These are phyloP conservation scores for Pulveroboletus sp. DNA, from an alignment of 1,284 basidiomycete genomes.

Conservation along the genomic window DNA sequence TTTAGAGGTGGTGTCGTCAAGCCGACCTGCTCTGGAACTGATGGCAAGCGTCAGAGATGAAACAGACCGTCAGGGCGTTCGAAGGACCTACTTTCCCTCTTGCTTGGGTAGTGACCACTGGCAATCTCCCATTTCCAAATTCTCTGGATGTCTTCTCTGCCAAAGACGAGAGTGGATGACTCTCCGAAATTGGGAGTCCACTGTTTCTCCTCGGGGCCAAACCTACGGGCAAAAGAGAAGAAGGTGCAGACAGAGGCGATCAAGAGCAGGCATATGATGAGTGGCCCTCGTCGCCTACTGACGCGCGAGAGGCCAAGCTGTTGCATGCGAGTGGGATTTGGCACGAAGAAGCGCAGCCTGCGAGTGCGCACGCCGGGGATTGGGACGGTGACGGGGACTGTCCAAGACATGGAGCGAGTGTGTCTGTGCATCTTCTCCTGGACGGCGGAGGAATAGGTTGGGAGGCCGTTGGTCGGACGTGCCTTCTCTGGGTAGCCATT, in stretches of 20 bases:
- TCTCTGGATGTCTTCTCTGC: slow-evolving; percentile 73
- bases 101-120: slow-evolving; percentile 89
- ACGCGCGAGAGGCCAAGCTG: slow-evolving; percentile 58
- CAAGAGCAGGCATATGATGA: slow-evolving; percentile 51
- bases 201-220: slow-evolving; percentile 55
- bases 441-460: slow-evolving; percentile 60
- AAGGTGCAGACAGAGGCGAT: slow-evolving; percentile 51
- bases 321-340: slow-evolving; percentile 65
- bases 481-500: slow-evolving; percentile 49
- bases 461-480: slow-evolving; percentile 51
- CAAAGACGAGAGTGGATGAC: slow-evolving; percentile 76
- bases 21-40: slow-evolving; percentile 75
- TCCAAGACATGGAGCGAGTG: slow-evolving; percentile 52
- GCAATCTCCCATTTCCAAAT: slow-evolving; percentile 94
- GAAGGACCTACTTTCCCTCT: slow-evolving; percentile 60
- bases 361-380: slow-evolving; percentile 59
- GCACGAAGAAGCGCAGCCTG: slow-evolving; percentile 54
- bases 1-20: slow-evolving; percentile 62
- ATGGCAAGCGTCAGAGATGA: slow-evolving; percentile 6
- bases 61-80: neutral
- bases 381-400: slow-evolving; percentile 57
- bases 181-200: slow-evolving; percentile 75
- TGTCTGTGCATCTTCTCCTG: slow-evolving; percentile 67
- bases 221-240: slow-evolving; percentile 60
- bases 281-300: slow-evolving; percentile 56